Percentiles rank a stretch among this genome's conserved stretches.
phyloP scores from a whole-genome alignment of 768 basidiomycete genomes.

The Boletellus emodensis region DNA sequence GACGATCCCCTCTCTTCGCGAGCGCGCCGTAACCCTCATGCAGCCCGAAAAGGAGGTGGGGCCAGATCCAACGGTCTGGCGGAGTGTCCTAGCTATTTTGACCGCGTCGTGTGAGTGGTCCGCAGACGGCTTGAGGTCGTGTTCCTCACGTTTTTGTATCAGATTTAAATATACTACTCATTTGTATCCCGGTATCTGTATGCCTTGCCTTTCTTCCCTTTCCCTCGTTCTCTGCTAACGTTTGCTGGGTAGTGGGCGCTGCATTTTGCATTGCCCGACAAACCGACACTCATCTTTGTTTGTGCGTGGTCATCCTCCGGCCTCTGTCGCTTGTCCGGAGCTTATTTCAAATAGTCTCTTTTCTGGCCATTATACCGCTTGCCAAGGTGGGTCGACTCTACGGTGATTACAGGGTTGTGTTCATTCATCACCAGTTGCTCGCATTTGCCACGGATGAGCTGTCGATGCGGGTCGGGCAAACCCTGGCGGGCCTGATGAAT shows the following conservation, averaged over 20 bases:
- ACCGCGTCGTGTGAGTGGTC: conserved; percentile 51
- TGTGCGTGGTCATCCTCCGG: conserved; percentile 44
- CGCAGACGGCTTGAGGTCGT: neutral
- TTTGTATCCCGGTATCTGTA: conserved; percentile 70
- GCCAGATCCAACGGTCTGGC: conserved; percentile 39
- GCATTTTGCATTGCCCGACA: conserved; percentile 50
- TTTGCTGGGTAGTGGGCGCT: conserved; percentile 58
- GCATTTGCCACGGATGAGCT: conserved; percentile 86
- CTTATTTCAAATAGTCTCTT: conserved; percentile 49
- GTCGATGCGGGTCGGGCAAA: conserved; percentile 77
- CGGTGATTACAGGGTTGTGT: neutral
- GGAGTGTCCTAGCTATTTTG: conserved; percentile 53
- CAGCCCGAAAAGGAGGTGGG: conserved; percentile 37
- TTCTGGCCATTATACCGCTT: conserved; percentile 79
- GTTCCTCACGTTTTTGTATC: neutral
- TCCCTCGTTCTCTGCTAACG: neutral
- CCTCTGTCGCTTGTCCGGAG: neutral
- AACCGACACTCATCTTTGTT: conserved; percentile 65
- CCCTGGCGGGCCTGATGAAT: conserved; percentile 79
- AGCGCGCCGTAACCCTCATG: conserved; percentile 30
- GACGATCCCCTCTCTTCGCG: conserved; percentile 10
- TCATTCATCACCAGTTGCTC: conserved; percentile 46
- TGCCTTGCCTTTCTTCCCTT: conserved; percentile 17
- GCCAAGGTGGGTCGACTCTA: conserved; percentile 52
- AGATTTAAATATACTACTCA: conserved; percentile 70